A percentile compares a stretch with the other conserved stretches of the same genome.
phyloP scores from a whole-genome alignment of 495 filamentous ascomycete genomes.

The Penicillium mononematosum region DNA sequence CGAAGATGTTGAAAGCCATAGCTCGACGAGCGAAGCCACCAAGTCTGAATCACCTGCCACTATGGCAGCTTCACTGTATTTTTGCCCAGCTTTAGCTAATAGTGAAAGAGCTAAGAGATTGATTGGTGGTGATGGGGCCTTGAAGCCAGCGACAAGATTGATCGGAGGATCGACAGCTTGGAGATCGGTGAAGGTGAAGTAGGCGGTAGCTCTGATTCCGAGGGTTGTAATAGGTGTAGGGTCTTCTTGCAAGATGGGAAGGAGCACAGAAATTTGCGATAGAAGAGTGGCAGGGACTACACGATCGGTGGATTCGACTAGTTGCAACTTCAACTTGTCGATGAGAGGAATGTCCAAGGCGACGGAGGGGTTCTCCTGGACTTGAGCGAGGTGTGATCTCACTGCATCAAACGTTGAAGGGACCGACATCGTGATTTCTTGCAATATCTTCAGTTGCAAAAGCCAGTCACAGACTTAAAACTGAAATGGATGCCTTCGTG shows the following conservation, averaged over 20 bases:
- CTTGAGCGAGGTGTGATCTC: conserved; percentile 35
- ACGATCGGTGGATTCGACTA: conserved; percentile 37
- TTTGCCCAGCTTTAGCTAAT: conserved; percentile 65
- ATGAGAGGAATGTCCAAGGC: conserved; percentile 37
- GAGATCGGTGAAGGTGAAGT: conserved; percentile 46
- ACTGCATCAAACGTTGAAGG: conserved; percentile 42
- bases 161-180: conserved; percentile 46
- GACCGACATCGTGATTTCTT: conserved; percentile 32
- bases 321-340: conserved; percentile 44
- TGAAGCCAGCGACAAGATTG: conserved; percentile 52
- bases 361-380: conserved; percentile 38
- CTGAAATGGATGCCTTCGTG: neutral
- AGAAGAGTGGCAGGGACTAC: conserved; percentile 42
- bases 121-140: conserved; percentile 59
- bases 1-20: conserved; percentile 70
- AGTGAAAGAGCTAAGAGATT: conserved; percentile 70
- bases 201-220: conserved; percentile 36
- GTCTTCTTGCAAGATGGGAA: conserved; percentile 51
- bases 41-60: conserved; percentile 64
- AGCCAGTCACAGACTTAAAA: neutral
- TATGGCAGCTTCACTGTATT: conserved; percentile 62
- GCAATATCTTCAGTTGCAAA: neutral
- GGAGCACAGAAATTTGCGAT: conserved; percentile 45
- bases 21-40: conserved; percentile 57
- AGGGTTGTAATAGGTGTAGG: conserved; percentile 50